Conservation (phyloP, 192 early-diverging fungal species). For the Phycomyces nitens region DNA sequence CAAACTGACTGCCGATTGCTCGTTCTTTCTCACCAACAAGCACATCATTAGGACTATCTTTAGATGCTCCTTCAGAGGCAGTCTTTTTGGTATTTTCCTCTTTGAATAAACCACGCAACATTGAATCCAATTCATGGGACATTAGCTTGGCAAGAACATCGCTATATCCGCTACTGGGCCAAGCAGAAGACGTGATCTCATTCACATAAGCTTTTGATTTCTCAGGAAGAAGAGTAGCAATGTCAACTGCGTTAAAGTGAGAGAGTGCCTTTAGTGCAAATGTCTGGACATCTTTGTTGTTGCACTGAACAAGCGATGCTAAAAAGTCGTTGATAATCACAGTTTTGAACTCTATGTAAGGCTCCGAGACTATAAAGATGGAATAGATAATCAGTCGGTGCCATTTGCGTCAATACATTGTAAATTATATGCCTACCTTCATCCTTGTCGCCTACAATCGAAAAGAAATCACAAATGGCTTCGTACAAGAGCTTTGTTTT, state of each 20-base stretch:
- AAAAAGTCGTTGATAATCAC: constrained; percentile 39
- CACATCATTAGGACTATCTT: neutral
- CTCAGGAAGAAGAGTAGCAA: constrained; percentile 34
- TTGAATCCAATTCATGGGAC: constrained; percentile 44
- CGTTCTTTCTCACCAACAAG: constrained; percentile 1
- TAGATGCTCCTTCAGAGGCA: neutral
- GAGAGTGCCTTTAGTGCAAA: constrained; percentile 39
- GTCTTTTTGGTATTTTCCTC: constrained; percentile 18
- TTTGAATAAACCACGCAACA: constrained; percentile 52
- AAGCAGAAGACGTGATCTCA: neutral
- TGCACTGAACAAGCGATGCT: constrained; percentile 32
- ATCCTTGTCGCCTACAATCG: constrained; percentile 40
- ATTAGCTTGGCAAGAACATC: constrained; percentile 44
- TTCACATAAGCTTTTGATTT: constrained; percentile 31
- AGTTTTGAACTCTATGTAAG: constrained; percentile 42
- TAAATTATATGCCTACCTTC: constrained; percentile 38
- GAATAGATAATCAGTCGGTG: too few species aligned
- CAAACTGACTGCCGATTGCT: constrained; percentile 18
- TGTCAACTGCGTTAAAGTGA: constrained; percentile 41
- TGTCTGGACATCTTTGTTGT: constrained; percentile 22
- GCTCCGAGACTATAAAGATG: constrained; percentile 35
- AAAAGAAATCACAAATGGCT: constrained; percentile 46
- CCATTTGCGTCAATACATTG: too few species aligned
- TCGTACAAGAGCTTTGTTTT: constrained; percentile 24
- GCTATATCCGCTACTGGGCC: constrained; percentile 29